A percentile compares a stretch with the other conserved stretches of the same genome.
Evolutionary conservation across 768 basidiomycete genomes (phyloP).

Genomic region (Leucocoprinus sp.): DNA sequence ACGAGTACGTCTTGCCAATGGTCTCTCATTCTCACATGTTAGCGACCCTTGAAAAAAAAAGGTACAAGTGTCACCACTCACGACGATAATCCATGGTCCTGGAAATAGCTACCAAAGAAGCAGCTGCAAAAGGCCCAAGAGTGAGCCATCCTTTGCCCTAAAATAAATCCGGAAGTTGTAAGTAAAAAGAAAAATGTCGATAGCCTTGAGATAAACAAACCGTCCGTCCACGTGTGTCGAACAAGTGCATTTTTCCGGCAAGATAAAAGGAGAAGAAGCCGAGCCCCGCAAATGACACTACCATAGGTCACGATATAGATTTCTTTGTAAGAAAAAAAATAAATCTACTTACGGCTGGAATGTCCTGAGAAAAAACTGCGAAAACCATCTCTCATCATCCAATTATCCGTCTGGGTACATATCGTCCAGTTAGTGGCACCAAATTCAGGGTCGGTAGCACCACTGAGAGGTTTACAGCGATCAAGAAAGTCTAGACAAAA

Average conservation of each 20-base stretch:
- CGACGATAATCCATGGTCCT: slow-evolving; percentile 91
- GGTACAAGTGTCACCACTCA: slow-evolving; percentile 33
- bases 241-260: slow-evolving; percentile 88
- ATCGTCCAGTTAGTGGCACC: slow-evolving; percentile 69
- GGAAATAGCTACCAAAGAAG: slow-evolving; percentile 71
- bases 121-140: slow-evolving; percentile 67
- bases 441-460: slow-evolving; percentile 58
- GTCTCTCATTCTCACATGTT: slow-evolving; percentile 23
- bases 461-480: slow-evolving; percentile 62
- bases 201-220: slow-evolving; percentile 31
- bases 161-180: slow-evolving; percentile 7
- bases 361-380: slow-evolving; percentile 91
- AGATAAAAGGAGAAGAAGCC: slow-evolving; percentile 85
- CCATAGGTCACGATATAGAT: slow-evolving; percentile 2
- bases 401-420: slow-evolving; percentile 63
- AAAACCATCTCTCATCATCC: slow-evolving; percentile 73
- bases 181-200: not conserved
- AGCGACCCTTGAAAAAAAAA: not conserved
- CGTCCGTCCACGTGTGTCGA: slow-evolving; percentile 70
- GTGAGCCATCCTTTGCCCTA: slow-evolving; percentile 81
- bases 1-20: slow-evolving; percentile 90
- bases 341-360: slow-evolving; percentile 57
- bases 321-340: not conserved
- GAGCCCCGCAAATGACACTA: slow-evolving; percentile 90
- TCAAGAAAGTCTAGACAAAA: slow-evolving; percentile 57